A percentile compares a stretch with the other conserved stretches of the same genome.
phyloP scores from a whole-genome alignment of 306 rosid species.

The Senna tora region DNA sequence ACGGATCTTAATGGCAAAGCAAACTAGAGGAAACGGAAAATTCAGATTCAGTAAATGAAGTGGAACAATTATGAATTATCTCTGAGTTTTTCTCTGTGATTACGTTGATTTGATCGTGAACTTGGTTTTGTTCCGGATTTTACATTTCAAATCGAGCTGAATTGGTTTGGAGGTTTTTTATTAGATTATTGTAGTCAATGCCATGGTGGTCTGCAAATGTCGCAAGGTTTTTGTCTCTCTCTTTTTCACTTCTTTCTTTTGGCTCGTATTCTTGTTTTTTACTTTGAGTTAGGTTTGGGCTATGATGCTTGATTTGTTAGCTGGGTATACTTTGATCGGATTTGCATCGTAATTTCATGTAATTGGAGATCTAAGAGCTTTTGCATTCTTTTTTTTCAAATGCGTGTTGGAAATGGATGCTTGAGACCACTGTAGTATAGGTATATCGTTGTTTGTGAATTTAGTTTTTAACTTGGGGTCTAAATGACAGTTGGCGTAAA shows the following conservation, averaged over 20 bases:
- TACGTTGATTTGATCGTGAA: conserved; percentile 13
- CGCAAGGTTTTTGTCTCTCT: conserved; percentile 68
- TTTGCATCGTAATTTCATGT: conserved; percentile 39
- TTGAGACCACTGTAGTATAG: conserved; percentile 4
- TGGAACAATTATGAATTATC: neutral
- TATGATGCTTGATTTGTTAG: conserved; percentile 37
- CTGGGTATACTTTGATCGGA: conserved; percentile 58
- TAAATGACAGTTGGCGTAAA: conserved; percentile 9
- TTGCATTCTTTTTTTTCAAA: conserved; percentile 33
- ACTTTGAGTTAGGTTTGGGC: conserved; percentile 31
- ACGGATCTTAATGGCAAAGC: conserved; percentile 51
- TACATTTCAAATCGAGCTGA: conserved; percentile 23
- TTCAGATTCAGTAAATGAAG: conserved; percentile 12
- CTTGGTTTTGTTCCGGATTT: conserved; percentile 31
- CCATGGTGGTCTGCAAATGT: conserved; percentile 99
- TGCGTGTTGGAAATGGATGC: conserved; percentile 20
- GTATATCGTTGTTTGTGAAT: conserved; percentile 3
- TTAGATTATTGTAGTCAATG: conserved; percentile 48
- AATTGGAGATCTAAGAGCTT: conserved; percentile 42
- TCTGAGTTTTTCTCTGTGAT: conserved; percentile 13
- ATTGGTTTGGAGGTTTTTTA: conserved; percentile 3
- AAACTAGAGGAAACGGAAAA: conserved; percentile 1
- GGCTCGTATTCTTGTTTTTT: conserved; percentile 2
- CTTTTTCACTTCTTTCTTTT: neutral
- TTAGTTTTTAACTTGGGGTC: conserved; percentile 18